A percentile compares a stretch with the other conserved stretches of the same genome.
These are phyloP conservation scores for Phalaenopsis hybrid DNA, from an alignment of 116 monocot species.

Conservation along the genomic window DNA sequence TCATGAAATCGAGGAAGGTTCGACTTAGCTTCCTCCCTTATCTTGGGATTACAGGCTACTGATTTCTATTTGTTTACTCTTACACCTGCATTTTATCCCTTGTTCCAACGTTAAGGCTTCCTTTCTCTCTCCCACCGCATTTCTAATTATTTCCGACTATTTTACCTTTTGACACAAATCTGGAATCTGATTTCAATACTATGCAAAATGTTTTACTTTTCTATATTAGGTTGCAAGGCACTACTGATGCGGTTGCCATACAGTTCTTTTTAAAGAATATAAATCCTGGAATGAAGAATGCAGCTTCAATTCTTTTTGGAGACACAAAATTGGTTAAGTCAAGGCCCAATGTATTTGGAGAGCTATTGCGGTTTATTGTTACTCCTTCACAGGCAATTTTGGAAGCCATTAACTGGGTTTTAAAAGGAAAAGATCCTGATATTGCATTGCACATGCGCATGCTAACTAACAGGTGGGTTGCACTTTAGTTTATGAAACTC, in stretches of 20 bases:
- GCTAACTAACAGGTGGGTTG: conserved; percentile 70
- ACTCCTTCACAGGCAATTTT: conserved; percentile 55
- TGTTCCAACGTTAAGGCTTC: not conserved
- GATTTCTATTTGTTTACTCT: not conserved
- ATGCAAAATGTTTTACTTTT: not conserved
- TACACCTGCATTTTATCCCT: not conserved
- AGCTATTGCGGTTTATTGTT: conserved; percentile 65
- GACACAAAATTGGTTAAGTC: conserved; percentile 29
- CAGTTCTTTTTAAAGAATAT: conserved; percentile 93
- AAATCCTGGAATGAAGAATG: conserved; percentile 62
- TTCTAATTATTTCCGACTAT: not conserved
- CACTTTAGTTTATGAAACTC: conserved; percentile 2
- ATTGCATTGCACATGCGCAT: conserved; percentile 85
- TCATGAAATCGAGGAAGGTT: not conserved
- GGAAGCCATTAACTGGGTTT: conserved; percentile 63
- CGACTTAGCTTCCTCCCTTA: not conserved
- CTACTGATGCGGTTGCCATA: conserved; percentile 81
- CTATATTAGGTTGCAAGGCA: conserved; percentile 67
- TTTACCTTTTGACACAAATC: not conserved
- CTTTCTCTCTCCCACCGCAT: not conserved
- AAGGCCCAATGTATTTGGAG: conserved; percentile 88
- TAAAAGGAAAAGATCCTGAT: conserved; percentile 67
- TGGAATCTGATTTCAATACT: not conserved
- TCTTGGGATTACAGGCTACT: not conserved
- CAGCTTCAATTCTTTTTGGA: conserved; percentile 69